Evolutionary conservation across 2,329 filamentous ascomycete species (phyloP), one percentile per base, ranked within the genome.

Genomic region (Coniochaeta ligniaria): DNA sequence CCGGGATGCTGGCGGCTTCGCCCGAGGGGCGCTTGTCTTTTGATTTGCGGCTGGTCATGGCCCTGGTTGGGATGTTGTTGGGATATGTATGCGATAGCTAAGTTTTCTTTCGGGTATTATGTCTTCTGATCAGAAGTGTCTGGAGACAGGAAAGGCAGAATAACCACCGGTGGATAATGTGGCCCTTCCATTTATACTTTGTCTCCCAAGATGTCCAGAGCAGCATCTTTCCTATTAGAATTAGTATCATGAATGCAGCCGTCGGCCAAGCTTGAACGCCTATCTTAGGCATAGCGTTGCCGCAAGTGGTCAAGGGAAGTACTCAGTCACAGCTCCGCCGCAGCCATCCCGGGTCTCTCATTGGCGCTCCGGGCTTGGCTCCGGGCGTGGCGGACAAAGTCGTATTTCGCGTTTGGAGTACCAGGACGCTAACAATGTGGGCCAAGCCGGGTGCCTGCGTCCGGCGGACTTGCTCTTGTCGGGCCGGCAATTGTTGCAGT

Each of bases 1-100:
- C 64, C 8, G 69, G 67, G 52, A 70, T 64, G 33, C 63, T 59
- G 38, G 62, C 41, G 2, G 47, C 22, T 56, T 57, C 20, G 57
- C 20, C 57, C 56, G 59, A 47, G 31, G 28, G 22, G 31, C 22
- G 54, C 31, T 11, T 38, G 47, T 52, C 47, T 12, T 52, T 52
- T 31, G 47, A 52, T 36, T 57, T 57, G 17, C 31, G 54, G 35
- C 26, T 20, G 31, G 31, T 35, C 54, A 57, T 57, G 22, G 54
- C 28, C 24, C 31, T 20, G 33, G 54, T 4, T 22, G 9, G 12
- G 20, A 28, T 6, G 28, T 54, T n/a, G n/a, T n/a, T n/a, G n/a
- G n/a, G 50, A 28, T 20, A 22, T 20, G 9, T 17, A 12, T 56
- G 52, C 31, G 4, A n/a, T 17, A 55, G 26, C 6, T 35, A 31